These are phyloP conservation scores for Leishmania aethiopica DNA, from an alignment of 208 protist species.

Conservation along the genomic window DNA sequence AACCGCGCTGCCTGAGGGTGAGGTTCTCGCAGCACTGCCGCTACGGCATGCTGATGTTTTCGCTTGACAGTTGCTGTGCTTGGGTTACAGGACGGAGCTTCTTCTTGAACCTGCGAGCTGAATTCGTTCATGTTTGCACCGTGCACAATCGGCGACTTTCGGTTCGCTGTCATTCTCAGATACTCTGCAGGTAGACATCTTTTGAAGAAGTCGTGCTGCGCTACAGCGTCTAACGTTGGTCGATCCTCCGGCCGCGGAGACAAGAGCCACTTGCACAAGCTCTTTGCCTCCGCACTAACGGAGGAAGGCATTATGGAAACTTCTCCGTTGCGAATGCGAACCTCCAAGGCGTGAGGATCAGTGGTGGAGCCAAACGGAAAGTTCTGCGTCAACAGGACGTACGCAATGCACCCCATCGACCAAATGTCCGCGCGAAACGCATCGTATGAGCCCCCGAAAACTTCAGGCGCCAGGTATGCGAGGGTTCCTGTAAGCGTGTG, in stretches of 20 bases:
- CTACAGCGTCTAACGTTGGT: constrained; percentile 68
- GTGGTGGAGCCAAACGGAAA: constrained; percentile 85
- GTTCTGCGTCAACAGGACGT: constrained; percentile 77
- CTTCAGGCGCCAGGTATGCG: constrained; percentile 83
- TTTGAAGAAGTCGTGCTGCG: constrained; percentile 67
- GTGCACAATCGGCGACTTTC: constrained; percentile 38
- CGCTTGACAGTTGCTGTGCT: constrained; percentile 14
- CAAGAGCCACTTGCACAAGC: constrained; percentile 68
- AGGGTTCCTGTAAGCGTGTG: constrained; percentile 82
- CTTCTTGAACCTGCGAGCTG: constrained; percentile 63
- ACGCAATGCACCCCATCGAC: constrained; percentile 87
- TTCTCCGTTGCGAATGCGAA: constrained; percentile 57
- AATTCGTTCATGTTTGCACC: constrained; percentile 64
- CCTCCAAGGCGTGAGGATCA: constrained; percentile 51
- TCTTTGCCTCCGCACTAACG: constrained; percentile 62
- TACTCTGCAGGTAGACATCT: constrained; percentile 51
- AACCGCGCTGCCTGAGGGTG: constrained; percentile 17
- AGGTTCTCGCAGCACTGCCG: constrained; percentile 6
- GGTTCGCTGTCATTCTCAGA: constrained; percentile 45
- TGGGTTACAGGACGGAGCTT: constrained; percentile 19
- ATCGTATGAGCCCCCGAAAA: constrained; percentile 78
- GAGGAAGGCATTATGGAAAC: constrained; percentile 52
- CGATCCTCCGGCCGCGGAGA: constrained; percentile 57
- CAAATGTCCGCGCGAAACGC: constrained; percentile 89
- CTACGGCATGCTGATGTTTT: constrained; percentile 5